Conservation (phyloP, 2,329 filamentous ascomycete species). For the Hypoxylon sp. region DNA sequence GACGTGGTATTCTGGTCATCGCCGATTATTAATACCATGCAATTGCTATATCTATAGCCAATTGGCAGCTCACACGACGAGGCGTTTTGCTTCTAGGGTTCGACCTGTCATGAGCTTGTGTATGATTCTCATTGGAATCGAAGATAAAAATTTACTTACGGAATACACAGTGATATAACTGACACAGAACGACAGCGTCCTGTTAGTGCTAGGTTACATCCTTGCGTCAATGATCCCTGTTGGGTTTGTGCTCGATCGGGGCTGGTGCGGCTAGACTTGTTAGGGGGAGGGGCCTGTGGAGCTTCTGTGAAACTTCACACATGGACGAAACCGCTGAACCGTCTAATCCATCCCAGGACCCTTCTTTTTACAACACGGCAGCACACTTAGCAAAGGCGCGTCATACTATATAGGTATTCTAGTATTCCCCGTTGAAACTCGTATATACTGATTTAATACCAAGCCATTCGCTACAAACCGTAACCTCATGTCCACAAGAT, state of each 20-base stretch:
- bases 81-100: background rate
- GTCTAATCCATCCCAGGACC: slow-evolving; percentile 12
- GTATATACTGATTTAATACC: background rate
- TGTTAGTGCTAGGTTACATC: slow-evolving; percentile 1
- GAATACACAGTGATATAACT: too few species aligned
- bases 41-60: background rate
- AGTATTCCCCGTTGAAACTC: background rate
- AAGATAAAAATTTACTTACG: background rate
- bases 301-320: slow-evolving; percentile 25
- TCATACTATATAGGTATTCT: slow-evolving; percentile 2
- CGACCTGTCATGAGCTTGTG: background rate
- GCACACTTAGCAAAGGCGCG: slow-evolving; percentile 14
- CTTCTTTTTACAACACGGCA: slow-evolving; percentile 4
- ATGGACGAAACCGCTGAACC: slow-evolving; percentile 18
- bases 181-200: too few species aligned
- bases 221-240: slow-evolving; percentile 17
- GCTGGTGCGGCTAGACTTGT: slow-evolving; percentile 18
- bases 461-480: background rate
- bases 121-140: background rate
- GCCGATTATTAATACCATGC: background rate
- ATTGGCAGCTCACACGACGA: too few species aligned
- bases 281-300: background rate
- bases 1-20: background rate
- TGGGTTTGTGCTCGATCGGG: slow-evolving; percentile 7
- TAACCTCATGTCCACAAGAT: background rate